Evolutionary conservation across 2,329 filamentous ascomycete genomes (phyloP), one percentile per base, ranked within the genome.

Genomic region (Thyridium curvatum): DNA sequence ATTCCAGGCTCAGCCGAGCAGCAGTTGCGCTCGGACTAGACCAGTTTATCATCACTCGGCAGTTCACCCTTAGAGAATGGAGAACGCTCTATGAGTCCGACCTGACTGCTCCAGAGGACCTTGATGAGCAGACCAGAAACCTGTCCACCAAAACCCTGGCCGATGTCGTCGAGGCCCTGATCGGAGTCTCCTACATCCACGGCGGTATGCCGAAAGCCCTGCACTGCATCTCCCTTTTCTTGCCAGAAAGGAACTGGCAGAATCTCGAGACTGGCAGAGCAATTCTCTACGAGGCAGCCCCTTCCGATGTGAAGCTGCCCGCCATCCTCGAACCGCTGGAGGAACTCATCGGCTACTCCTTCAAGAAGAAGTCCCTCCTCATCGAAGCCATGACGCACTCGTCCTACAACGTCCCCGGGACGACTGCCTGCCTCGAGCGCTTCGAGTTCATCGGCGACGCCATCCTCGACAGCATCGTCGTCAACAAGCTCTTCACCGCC

Each of bases 391-490:
- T 91, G 36, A 95, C 89, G 0, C 90, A 96, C 53, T 67, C 78
- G 0, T 90, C 86, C 0, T 69, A 55, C 49, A 59, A 55, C 32
- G 41, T 56, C 5, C 71, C 68, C 37, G 66, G 66, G 21, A 59
- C 63, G 13, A 65, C 71, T 4, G 66, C 67, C 3, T 68, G 61
- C 16, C 71, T 79, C 12, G 85, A 96, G 48, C 77, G 89, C 0
- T 72, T 96, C 1, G 91, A 96, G 53, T 95, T 93, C 51, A 65
- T 96, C 0, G 91, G 91, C 1, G 91, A 97, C 50, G 77, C 88
- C 0, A 68, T 96, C 3, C 75, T 97, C 0, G 91, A 97, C 59
- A 74, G 80, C 49, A 66, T 95, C 40, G 66, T 96, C 35, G 79
- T 86, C 8, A 66, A 64, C 0, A 68, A 63, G n/a, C 62, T 91